Percentiles rank a stretch among this genome's conserved stretches.
phyloP scores from a whole-genome alignment of 208 protist species.

The Acanthamoeba lenticulata region DNA sequence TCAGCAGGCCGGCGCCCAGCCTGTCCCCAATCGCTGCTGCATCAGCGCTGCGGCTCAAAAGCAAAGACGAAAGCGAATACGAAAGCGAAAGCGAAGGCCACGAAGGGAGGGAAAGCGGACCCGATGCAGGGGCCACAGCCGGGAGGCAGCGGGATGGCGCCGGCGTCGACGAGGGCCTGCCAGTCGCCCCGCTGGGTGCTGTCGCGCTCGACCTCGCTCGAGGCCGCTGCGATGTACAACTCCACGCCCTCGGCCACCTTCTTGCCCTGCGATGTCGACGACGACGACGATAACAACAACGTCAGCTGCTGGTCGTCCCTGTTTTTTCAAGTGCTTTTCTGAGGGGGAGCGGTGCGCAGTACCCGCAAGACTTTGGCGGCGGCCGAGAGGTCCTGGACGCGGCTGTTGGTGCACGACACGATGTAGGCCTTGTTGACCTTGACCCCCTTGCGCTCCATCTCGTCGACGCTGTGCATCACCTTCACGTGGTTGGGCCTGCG shows the following conservation, averaged over 20 bases:
- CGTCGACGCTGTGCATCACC: conserved; percentile 68
- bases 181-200: conserved; percentile 79
- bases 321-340: no score
- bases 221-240: conserved; percentile 86
- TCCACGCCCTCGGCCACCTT: conserved; percentile 81
- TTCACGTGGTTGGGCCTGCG: conserved; percentile 80
- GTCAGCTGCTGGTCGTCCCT: no score
- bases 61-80: neutral
- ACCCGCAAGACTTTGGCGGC: neutral
- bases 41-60: neutral
- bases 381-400: conserved; percentile 78
- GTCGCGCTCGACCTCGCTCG: conserved; percentile 79
- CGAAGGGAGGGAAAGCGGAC: conserved; percentile 1
- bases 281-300: no score
- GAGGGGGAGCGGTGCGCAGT: no score
- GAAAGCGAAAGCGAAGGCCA: no score
- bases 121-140: conserved; percentile 88
- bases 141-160: conserved; percentile 82
- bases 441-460: conserved; percentile 74
- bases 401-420: conserved; percentile 86
- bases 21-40: neutral
- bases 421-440: conserved; percentile 86
- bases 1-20: conserved; percentile 80
- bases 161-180: conserved; percentile 79
- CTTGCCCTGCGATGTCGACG: conserved; percentile 58